Conservation (phyloP, 768 basidiomycete species). For the Candolleomyces eurysporus region DNA sequence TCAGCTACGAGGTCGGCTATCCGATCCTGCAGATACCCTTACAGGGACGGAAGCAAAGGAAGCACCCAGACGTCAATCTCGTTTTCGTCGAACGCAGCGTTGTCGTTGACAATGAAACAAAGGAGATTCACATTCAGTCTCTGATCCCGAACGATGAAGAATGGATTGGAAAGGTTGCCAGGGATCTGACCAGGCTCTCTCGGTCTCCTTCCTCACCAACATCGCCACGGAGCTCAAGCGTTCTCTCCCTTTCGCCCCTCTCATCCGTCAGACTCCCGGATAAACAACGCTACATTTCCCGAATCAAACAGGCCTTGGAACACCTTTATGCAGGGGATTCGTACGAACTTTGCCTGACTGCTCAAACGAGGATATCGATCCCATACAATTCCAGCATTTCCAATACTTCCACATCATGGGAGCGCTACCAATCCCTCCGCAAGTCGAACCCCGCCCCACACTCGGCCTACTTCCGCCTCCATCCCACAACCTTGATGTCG, state of each 20-base stretch:
- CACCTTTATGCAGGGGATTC: constrained; percentile 81
- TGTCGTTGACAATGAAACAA: constrained; percentile 56
- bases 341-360: constrained; percentile 91
- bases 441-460: constrained; percentile 85
- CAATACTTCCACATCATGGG: constrained; percentile 56
- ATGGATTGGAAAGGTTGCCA: constrained; percentile 56
- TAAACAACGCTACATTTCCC: constrained; percentile 58
- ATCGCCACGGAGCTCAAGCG: not conserved
- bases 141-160: constrained; percentile 53
- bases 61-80: constrained; percentile 71
- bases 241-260: constrained; percentile 5
- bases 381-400: constrained; percentile 29
- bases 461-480: constrained; percentile 75
- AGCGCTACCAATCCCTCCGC: constrained; percentile 70
- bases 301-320: constrained; percentile 70
- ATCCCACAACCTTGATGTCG: constrained; percentile 74
- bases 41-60: constrained; percentile 22
- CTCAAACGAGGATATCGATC: constrained; percentile 57
- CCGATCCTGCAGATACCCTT: constrained; percentile 48
- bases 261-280: constrained; percentile 51
- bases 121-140: constrained; percentile 63
- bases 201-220: not conserved
- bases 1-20: constrained; percentile 80
- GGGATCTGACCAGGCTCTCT: constrained; percentile 6
- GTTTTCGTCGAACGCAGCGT: constrained; percentile 79